These are phyloP conservation scores for Pelargonium australe DNA, from an alignment of 441 rosid genomes.

Conservation along the genomic window DNA sequence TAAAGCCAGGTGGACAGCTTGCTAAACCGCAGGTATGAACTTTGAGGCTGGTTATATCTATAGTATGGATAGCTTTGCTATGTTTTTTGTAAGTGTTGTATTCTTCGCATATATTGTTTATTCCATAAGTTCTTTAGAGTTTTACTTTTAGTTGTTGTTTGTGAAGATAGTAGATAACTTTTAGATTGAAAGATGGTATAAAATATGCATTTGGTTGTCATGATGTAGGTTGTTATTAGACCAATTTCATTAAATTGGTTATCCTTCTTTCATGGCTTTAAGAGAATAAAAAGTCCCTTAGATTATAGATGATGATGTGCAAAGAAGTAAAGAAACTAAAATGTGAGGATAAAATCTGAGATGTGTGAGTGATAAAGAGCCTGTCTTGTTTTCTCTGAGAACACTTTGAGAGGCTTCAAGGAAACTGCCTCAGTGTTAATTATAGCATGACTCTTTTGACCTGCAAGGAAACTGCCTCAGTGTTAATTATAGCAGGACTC, in stretches of 20 bases:
- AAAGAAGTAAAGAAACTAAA: too few relatives aligned
- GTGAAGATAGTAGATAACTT: neutral
- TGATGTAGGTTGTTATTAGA: too few relatives aligned
- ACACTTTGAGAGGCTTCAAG: neutral
- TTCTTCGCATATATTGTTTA: neutral
- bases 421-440: too few relatives aligned
- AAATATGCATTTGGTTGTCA: neutral
- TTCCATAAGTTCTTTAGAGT: neutral
- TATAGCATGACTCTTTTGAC: too few relatives aligned
- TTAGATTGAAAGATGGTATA: neutral
- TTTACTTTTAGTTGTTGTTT: neutral
- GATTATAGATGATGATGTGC: too few relatives aligned
- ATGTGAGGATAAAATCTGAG: too few relatives aligned
- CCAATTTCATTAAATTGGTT: too few relatives aligned
- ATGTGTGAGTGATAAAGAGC: neutral
- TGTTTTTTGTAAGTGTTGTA: neutral
- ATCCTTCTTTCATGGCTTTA: too few relatives aligned
- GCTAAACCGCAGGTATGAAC: slow-evolving; percentile 60
- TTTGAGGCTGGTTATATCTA: neutral
- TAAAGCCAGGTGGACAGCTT: slow-evolving; percentile 43
- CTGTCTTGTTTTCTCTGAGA: neutral
- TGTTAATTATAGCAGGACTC: too few relatives aligned
- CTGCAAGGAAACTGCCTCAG: too few relatives aligned
- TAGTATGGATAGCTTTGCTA: neutral
- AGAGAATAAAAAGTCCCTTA: too few relatives aligned